Percentiles rank a stretch among this genome's conserved stretches.
Evolutionary conservation across 345 rosid species (phyloP).

Genomic region (Acer yangbiense): DNA sequence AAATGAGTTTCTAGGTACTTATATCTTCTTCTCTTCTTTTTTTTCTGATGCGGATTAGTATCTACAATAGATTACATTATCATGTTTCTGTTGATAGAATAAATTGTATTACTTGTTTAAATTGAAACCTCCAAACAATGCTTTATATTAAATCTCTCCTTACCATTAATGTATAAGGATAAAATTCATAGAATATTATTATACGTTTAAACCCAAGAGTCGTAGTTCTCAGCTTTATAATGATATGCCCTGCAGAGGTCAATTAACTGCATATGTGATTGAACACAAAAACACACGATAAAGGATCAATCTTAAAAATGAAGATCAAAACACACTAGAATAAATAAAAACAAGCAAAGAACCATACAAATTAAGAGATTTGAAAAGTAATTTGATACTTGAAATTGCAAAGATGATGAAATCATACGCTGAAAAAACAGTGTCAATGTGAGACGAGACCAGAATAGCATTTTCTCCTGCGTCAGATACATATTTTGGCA

Average conservation of each 20-base stretch:
- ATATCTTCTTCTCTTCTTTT: neutral
- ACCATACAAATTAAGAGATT: neutral
- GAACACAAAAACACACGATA: slow-evolving; percentile 9
- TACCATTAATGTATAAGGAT: neutral
- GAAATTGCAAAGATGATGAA: slow-evolving; percentile 27
- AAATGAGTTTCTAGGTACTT: neutral
- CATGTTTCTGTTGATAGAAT: neutral
- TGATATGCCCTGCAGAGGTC: neutral
- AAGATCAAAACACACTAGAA: neutral
- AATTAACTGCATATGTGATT: slow-evolving; percentile 1
- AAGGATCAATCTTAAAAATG: neutral
- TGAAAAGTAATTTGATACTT: slow-evolving; percentile 3
- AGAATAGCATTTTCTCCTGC: slow-evolving; percentile 80
- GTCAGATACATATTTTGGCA: slow-evolving; percentile 75
- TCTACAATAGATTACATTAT: neutral
- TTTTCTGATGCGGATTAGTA: neutral
- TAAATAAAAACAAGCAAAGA: slow-evolving; percentile 2
- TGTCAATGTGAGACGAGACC: slow-evolving; percentile 92
- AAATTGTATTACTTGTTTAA: neutral
- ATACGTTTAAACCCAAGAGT: neutral
- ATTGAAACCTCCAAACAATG: neutral
- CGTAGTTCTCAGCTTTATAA: neutral
- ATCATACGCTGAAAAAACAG: slow-evolving; percentile 83
- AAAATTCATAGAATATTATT: neutral
- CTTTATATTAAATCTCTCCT: neutral